Base-by-base conservation (phyloP, 2,329 filamentous ascomycete species). In the Ophiocordyceps camponoti-rufipedis region DNA sequence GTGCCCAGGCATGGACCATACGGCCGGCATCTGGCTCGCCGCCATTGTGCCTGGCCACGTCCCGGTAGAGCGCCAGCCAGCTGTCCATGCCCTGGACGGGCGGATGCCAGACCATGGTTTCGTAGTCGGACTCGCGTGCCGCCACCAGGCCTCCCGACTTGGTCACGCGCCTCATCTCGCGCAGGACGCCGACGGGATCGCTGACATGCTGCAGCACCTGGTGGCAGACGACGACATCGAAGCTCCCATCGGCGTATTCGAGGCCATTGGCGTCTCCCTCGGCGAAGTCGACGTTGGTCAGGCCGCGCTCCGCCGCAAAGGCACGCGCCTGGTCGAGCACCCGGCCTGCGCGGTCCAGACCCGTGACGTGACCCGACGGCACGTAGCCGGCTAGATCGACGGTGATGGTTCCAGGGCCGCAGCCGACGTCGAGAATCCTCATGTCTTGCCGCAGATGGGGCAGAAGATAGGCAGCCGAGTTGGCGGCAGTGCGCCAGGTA, bases 331-430 rank as follows among this genome's bases (percentile, higher is more conserved):
- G 50, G 7, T 56, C 51, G 10, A 66, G 47, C 12, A 63, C 59
- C 0, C 49, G 49, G 3, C 47, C 50, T 0, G 60, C 61, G 4
- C 59, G 51, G 44, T 70, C 67, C 28, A 69, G 44, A 29, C 65
- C 66, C 8, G 59, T 55, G 9, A 65, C 56, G 3, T 49, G 47
- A 32, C 66, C 66, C 19, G 60, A 44, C 5, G 57, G 55, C 1
- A 61, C 63, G 41, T 59, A 52, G n/a, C 55, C 52, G 41, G 58
- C 59, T 28, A 71, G 56, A 32, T 62, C 63, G 0, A 58, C 57
- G 11, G 67, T 68, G 54, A 72, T 71, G 42, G 63, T 67, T 5
- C 67, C 69, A 0, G 69, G 66, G 0, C 69, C 69, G 53, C 67
- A 69, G 45, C 68, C 68, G 31, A 70, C 57, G 49, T 71, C 68